Percentiles rank a stretch among this genome's conserved stretches.
phyloP scores from a whole-genome alignment of 106 monocot species.

The Agapanthus africanus region DNA sequence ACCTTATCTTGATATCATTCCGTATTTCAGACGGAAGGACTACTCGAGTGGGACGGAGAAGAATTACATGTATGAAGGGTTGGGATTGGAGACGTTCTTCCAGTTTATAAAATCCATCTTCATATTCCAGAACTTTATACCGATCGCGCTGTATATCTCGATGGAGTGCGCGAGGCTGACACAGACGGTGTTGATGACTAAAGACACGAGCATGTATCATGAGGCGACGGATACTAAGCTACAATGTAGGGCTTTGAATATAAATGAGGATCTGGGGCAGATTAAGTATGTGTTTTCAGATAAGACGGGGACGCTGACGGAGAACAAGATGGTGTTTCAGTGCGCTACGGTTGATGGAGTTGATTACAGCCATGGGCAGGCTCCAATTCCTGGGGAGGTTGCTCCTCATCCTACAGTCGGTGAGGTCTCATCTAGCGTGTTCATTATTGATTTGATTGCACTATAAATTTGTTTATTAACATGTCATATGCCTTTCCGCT shows the following conservation, averaged over 20 bases:
- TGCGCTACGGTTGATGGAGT: conserved; percentile 48
- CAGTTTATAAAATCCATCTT: conserved; percentile 64
- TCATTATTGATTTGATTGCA: background rate
- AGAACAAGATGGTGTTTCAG: conserved; percentile 94
- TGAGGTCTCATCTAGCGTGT: background rate
- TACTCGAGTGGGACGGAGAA: conserved; percentile 18
- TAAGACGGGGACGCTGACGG: conserved; percentile 89
- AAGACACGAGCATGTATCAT: conserved; percentile 51
- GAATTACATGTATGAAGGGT: conserved; percentile 41
- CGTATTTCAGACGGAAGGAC: conserved; percentile 46
- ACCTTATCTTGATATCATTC: conserved; percentile 28
- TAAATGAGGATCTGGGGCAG: conserved; percentile 96
- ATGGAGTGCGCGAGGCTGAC: conserved; percentile 73
- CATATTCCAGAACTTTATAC: conserved; percentile 81
- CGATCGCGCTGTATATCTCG: conserved; percentile 79
- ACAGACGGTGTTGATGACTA: conserved; percentile 71
- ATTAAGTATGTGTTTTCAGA: conserved; percentile 85
- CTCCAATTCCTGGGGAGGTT: conserved; percentile 5
- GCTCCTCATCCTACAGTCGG: conserved; percentile 7
- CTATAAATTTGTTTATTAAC: background rate
- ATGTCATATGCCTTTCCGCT: too few species aligned
- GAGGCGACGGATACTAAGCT: conserved; percentile 43
- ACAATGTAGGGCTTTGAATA: conserved; percentile 84
- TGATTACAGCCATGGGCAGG: conserved; percentile 29
- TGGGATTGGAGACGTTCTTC: conserved; percentile 46